phyloP scores from a whole-genome alignment of 495 filamentous ascomycete species.

The Amphirosellinia nigrospora region DNA sequence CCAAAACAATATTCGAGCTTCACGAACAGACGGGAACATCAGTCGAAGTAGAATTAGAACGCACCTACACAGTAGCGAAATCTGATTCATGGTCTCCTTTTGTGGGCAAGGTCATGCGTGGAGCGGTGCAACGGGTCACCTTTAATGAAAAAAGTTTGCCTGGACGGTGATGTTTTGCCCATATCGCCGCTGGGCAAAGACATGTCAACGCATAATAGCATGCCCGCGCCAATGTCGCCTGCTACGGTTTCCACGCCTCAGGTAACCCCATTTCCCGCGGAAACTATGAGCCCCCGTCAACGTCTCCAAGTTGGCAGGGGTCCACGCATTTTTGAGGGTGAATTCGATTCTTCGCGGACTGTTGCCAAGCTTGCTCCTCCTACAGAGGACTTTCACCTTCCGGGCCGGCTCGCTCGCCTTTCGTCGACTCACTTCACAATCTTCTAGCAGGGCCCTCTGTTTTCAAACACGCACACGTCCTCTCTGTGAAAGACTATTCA shows the following conservation, averaged over 20 bases:
- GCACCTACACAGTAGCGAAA: slow-evolving; percentile 65
- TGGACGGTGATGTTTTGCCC: slow-evolving; percentile 69
- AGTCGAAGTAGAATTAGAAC: slow-evolving; percentile 76
- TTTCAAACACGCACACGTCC: slow-evolving; percentile 84
- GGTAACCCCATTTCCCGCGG: slow-evolving; percentile 41
- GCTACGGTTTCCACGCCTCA: slow-evolving; percentile 56
- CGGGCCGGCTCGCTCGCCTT: slow-evolving; percentile 49
- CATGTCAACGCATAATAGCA: slow-evolving; percentile 73
- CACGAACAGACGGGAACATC: slow-evolving; percentile 79
- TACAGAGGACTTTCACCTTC: slow-evolving; percentile 60
- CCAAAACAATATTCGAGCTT: slow-evolving; percentile 84
- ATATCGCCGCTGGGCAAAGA: slow-evolving; percentile 69
- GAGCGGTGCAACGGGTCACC: slow-evolving; percentile 76
- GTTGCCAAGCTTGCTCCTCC: slow-evolving; percentile 32
- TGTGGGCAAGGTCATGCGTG: slow-evolving; percentile 71
- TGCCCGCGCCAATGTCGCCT: slow-evolving; percentile 62
- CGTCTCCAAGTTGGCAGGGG: slow-evolving; percentile 44
- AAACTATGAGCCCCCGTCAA: slow-evolving; percentile 55
- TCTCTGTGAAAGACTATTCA: slow-evolving; percentile 88
- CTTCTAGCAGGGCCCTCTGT: slow-evolving; percentile 75
- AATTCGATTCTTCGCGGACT: slow-evolving; percentile 31
- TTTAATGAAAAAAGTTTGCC: slow-evolving; percentile 80
- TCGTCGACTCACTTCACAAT: slow-evolving; percentile 58
- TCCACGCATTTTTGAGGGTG: slow-evolving; percentile 29
- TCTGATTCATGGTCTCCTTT: slow-evolving; percentile 74